Percentiles rank a stretch among this genome's conserved stretches.
Evolutionary conservation across 495 filamentous ascomycete species (phyloP).

Genomic region (Penicillium mononematosum): DNA sequence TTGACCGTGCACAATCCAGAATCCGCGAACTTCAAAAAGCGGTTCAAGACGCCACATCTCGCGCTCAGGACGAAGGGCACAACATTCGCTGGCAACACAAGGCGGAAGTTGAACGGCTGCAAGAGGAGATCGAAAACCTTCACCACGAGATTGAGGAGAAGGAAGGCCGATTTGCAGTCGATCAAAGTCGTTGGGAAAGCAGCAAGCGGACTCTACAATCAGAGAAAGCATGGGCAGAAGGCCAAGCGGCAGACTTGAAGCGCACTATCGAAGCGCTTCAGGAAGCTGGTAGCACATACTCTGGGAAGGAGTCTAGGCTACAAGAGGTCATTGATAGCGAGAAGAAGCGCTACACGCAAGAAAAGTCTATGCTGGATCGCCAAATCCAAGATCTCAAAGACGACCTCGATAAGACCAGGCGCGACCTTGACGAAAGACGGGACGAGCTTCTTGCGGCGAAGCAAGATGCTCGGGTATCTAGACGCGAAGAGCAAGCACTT

Average conservation of each 20-base stretch:
- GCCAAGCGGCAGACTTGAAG: slow-evolving; percentile 67
- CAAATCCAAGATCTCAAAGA: slow-evolving; percentile 59
- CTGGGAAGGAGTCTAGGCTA: slow-evolving; percentile 62
- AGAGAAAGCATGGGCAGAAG: slow-evolving; percentile 65
- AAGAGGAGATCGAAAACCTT: slow-evolving; percentile 66
- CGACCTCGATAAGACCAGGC: slow-evolving; percentile 55
- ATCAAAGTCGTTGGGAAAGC: slow-evolving; percentile 69
- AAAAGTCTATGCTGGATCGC: slow-evolving; percentile 53
- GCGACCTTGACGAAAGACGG: slow-evolving; percentile 52
- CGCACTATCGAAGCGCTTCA: slow-evolving; percentile 72
- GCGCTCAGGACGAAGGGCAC: slow-evolving; percentile 57
- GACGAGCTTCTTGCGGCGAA: slow-evolving; percentile 59
- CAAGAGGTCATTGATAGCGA: slow-evolving; percentile 63
- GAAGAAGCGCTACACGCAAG: slow-evolving; percentile 53
- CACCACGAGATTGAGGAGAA: slow-evolving; percentile 72
- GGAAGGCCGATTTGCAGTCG: slow-evolving; percentile 65
- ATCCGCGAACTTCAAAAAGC: slow-evolving; percentile 58
- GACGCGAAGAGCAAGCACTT: slow-evolving; percentile 61
- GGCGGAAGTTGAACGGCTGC: slow-evolving; percentile 59
- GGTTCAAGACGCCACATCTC: slow-evolving; percentile 58
- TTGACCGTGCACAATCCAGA: slow-evolving; percentile 53
- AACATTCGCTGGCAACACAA: slow-evolving; percentile 59
- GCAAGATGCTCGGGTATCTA: slow-evolving; percentile 66
- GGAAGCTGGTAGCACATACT: slow-evolving; percentile 60
- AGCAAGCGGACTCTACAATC: slow-evolving; percentile 62